Base-by-base conservation (phyloP, 2,329 filamentous ascomycete species). In the Teratosphaeria destructans region DNA sequence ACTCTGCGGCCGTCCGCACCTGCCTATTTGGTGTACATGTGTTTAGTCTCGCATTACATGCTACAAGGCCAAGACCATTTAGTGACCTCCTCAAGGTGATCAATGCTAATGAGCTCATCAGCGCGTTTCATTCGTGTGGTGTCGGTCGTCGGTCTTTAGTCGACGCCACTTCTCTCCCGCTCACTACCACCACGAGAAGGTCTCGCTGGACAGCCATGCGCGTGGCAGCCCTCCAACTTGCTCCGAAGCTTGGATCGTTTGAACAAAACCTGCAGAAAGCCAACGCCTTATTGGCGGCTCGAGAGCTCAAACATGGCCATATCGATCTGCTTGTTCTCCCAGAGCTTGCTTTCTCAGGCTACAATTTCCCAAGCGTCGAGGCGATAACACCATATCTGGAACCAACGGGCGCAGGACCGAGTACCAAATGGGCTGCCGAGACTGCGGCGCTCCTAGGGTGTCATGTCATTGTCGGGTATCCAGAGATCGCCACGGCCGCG, bases 271-370 rank as follows among this genome's bases (percentile, higher is more conserved):
- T 92, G 54, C 82, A 81, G 63, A 81, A 81, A 19, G 88, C 88
- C 62, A 84, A 91, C 64, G 73, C 78, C 0, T 78, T 92, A 3
- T 74, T 93, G 11, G 80, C 82, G 0, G 74, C 79, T 5, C 43
- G 43, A 10, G 32, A 35, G 19, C 37, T 57, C 6, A 74, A 79
- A 0, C 1, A 75, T 59, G 39, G 57, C 54, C 54, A 61, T 80
- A n/a, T 92, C 1, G 87, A 90, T 68, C 78, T 92, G 34, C 77
- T 94, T 0, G 83, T 93, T 0, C 75, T 93, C 0, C 88, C 89
- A 0, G 89, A 93, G 70, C 75, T 93, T 71, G 87, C 89, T 1
- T 90, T 93, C 68, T 81, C 69, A 84, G 87, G 89, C 34, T 94
- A 92, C 76, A 91, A 91, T 70, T 93, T 92, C 75, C 80, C 82